Evolutionary conservation across 78 protist genomes (phyloP), one percentile per base, ranked within the genome.

Genomic region (Mastigamoeba balamuthi): DNA sequence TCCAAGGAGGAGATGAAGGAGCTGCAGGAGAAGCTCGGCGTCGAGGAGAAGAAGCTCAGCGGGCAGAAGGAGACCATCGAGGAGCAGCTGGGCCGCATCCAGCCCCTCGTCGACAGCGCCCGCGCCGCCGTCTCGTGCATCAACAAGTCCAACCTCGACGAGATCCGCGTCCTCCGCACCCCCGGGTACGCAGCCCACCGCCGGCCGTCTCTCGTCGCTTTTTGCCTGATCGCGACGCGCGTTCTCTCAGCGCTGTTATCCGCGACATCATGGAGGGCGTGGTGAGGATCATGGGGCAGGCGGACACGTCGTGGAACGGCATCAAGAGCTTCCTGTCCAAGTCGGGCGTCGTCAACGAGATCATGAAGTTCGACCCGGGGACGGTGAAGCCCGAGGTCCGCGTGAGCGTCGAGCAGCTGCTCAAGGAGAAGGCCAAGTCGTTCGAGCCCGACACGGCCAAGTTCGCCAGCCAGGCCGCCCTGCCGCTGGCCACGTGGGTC

Each of bases 401-500:
- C 69, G 36, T 7, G 37, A 9, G 36, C 8, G 85, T 86, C 39
- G 29, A 41, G 66, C 29, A 53, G 74, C 73, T 90, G 27, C 2
- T 90, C 9, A 0, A 38, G 43, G 6, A 28, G 37, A 68, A 69
- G 33, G 73, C 25, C 8, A 10, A 39, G 6, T 83, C 92, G 29
- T 93, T 90, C 58, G 83, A 83, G 42, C 52, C 23, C 9, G 82
- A 37, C 17, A n/a, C 1, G n/a, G 86, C 86, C 28, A 23, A 25
- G 33, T 80, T 87, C 6, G 88, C 80, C 30, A 70, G 83, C 28
- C 41, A 30, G 23, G 93, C 94, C 1, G 92, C 93, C 5, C 88
- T 84, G 8, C 97, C 97, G 40, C 44, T 93, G 30, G 94, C 93
- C 1, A 69, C 71, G 52, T 93, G 97, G 97, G 90, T 90, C 35